A percentile compares a stretch with the other conserved stretches of the same genome.
These are phyloP conservation scores for Perkinsus chesapeaki DNA, from an alignment of 169 alveolate species.

Conservation along the genomic window DNA sequence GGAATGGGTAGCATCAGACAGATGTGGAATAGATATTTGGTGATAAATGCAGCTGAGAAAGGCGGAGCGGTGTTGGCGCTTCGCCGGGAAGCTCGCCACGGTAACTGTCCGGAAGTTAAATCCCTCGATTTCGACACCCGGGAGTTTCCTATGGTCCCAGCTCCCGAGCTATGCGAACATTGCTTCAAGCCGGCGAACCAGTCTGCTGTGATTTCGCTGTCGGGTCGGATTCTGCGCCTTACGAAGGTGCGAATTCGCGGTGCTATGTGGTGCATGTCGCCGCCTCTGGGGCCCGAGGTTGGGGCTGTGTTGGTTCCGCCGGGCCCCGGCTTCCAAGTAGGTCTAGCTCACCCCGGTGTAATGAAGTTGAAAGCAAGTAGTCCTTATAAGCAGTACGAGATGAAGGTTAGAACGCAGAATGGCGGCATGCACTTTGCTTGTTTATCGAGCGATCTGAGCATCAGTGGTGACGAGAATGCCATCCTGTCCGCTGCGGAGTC, in stretches of 20 bases:
- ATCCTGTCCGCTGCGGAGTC: no score
- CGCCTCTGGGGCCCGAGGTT: neutral
- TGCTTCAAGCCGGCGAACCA: neutral
- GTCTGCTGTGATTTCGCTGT: neutral
- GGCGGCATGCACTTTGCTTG: no score
- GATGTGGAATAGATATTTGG: neutral
- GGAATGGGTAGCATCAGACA: neutral
- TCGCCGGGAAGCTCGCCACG: neutral
- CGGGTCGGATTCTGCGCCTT: neutral
- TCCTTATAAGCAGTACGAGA: neutral
- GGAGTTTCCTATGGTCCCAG: neutral
- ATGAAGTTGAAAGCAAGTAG: neutral
- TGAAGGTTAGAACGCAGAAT: no score
- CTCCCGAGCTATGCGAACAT: neutral
- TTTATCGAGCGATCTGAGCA: no score
- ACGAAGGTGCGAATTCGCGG: neutral
- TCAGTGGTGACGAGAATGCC: no score
- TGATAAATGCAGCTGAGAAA: neutral
- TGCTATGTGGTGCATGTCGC: neutral
- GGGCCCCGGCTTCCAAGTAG: neutral
- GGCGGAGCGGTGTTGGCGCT: neutral
- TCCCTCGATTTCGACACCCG: neutral
- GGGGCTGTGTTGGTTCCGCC: neutral
- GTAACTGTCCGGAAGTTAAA: neutral
- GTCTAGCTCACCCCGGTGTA: neutral